phyloP scores from a whole-genome alignment of 2,329 filamentous ascomycete genomes.

The Diaporthe sp. region DNA sequence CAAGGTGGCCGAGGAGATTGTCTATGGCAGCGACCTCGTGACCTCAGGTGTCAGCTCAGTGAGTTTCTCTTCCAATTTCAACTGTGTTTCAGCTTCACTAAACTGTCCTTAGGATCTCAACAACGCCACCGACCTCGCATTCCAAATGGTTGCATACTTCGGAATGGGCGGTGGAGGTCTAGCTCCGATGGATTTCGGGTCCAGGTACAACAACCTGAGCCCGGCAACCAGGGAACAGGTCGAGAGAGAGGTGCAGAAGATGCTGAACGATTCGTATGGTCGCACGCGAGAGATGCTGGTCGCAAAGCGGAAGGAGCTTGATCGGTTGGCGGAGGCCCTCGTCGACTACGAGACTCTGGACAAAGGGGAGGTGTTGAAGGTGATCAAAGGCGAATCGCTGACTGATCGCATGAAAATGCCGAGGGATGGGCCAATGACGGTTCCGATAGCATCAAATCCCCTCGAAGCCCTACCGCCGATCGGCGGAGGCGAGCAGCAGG shows the following conservation, averaged over 20 bases:
- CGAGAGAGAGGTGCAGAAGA: constrained; percentile 87
- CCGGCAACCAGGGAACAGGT: constrained; percentile 89
- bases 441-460: constrained; percentile 63
- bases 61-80: constrained; percentile 53
- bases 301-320: constrained; percentile 85
- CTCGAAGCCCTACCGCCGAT: constrained; percentile 42
- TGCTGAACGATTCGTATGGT: constrained; percentile 85
- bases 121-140: constrained; percentile 84
- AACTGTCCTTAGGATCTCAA: constrained; percentile 79
- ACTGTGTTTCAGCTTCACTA: constrained; percentile 41
- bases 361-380: constrained; percentile 89
- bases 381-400: constrained; percentile 88
- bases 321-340: constrained; percentile 88
- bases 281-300: constrained; percentile 81
- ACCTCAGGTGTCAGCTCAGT: constrained; percentile 88
- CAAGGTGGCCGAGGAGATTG: constrained; percentile 87
- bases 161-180: constrained; percentile 87
- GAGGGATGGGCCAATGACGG: constrained; percentile 71
- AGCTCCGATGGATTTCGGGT: constrained; percentile 89
- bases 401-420: constrained; percentile 75
- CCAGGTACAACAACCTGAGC: constrained; percentile 85
- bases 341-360: constrained; percentile 95
- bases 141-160: constrained; percentile 87
- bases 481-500: constrained; percentile 35
- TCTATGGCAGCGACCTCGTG: constrained; percentile 92